Evolutionary conservation across 352 stramenopile genomes (phyloP).

Genomic region (Discostella stelligera): DNA sequence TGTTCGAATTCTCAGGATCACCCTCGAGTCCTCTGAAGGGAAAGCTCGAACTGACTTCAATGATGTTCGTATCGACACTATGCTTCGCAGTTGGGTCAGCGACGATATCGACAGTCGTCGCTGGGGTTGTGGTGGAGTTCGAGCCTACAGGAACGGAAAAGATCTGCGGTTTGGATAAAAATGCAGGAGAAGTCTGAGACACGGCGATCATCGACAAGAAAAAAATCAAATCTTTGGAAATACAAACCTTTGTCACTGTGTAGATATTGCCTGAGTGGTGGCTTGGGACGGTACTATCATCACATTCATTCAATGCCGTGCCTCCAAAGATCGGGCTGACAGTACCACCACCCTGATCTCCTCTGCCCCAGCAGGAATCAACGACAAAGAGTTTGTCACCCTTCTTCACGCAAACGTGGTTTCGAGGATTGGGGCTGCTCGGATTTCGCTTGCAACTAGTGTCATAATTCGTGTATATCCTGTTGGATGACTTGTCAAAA

Average conservation of each 20-base stretch:
- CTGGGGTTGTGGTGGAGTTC: slow-evolving; percentile 29
- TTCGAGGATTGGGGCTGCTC: slow-evolving; percentile 18
- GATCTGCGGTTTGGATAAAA: slow-evolving; percentile 15
- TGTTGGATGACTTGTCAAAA: slow-evolving; percentile 55
- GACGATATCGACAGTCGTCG: slow-evolving; percentile 35
- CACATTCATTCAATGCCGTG: slow-evolving; percentile 42
- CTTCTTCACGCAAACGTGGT: slow-evolving; percentile 57
- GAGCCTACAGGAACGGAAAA: slow-evolving; percentile 36
- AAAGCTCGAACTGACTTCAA: slow-evolving; percentile 61
- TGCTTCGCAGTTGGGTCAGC: slow-evolving; percentile 37
- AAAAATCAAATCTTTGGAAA: slow-evolving; percentile 3
- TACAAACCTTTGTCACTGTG: slow-evolving; percentile 53
- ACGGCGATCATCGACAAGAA: background rate
- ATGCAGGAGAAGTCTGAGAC: slow-evolving; percentile 1
- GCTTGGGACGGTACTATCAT: slow-evolving; percentile 46
- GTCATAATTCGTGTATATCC: slow-evolving; percentile 61
- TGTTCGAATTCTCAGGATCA: slow-evolving; percentile 52
- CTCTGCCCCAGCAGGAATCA: slow-evolving; percentile 55
- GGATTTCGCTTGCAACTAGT: slow-evolving; percentile 52
- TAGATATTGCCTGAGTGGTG: slow-evolving; percentile 56
- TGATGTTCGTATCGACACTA: slow-evolving; percentile 52
- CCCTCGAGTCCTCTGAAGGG: slow-evolving; percentile 50
- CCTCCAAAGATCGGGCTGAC: slow-evolving; percentile 57
- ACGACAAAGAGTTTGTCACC: slow-evolving; percentile 59
- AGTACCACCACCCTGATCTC: slow-evolving; percentile 42